phyloP scores from a whole-genome alignment of 495 filamentous ascomycete genomes.

The Aspergillus steynii region DNA sequence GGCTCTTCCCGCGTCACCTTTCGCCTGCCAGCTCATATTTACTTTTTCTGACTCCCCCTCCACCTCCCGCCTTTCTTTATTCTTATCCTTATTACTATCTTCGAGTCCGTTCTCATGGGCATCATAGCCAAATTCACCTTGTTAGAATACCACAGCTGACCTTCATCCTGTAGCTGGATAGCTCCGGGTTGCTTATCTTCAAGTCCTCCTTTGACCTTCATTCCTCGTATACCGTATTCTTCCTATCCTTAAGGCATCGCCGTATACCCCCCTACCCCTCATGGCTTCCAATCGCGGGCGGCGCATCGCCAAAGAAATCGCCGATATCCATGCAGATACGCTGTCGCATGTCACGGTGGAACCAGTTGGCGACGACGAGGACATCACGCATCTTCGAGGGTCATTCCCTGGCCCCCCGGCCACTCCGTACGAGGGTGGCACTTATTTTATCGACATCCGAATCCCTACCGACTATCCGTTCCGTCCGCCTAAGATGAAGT shows the following conservation, averaged over 20 bases:
- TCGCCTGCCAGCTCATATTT: conserved; percentile 5
- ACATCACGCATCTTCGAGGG: conserved; percentile 83
- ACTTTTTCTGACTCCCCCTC: conserved; percentile 7
- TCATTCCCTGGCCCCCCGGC: conserved; percentile 85
- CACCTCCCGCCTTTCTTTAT: background rate
- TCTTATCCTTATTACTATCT: background rate
- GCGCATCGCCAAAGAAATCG: conserved; percentile 87
- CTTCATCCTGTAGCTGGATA: conserved; percentile 6
- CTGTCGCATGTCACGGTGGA: conserved; percentile 71
- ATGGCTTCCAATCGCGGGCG: conserved; percentile 81
- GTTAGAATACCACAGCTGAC: background rate
- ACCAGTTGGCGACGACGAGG: conserved; percentile 61
- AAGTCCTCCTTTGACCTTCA: background rate
- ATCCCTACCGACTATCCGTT: conserved; percentile 94
- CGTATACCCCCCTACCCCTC: conserved; percentile 2
- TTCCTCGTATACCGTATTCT: conserved; percentile 1
- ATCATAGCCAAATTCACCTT: background rate
- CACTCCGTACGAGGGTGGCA: conserved; percentile 91
- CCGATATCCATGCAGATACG: conserved; percentile 78
- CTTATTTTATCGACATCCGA: conserved; percentile 77
- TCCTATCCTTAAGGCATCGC: background rate
- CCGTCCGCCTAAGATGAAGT: conserved; percentile 87
- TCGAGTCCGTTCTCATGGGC: background rate
- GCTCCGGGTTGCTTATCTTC: background rate
- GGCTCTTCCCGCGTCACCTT: conserved; percentile 4